Evolutionary conservation across 208 protist genomes (phyloP), one percentile per base, ranked within the genome.

Genomic region (Porcisia hertigi): DNA sequence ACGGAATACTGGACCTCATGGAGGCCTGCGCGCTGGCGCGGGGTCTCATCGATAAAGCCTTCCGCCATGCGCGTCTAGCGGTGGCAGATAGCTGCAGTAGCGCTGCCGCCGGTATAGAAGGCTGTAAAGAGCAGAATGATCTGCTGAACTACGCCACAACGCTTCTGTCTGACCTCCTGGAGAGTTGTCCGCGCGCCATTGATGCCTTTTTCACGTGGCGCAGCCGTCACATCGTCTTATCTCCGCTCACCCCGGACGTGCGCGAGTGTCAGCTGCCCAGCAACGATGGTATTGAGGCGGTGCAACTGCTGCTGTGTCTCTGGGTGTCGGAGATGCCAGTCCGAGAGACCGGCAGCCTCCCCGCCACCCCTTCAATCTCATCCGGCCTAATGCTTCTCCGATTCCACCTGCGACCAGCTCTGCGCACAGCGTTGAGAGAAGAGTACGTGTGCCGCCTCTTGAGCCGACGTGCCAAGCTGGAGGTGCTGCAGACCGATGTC

Each of bases 141-240:
- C 73, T 82, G 34, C 71, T 93, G 47, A 39, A 14, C 25, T 90
- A 86, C 67, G 79, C 79, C n/a, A 81, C 92, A 47, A 85, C 88
- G 30, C 76, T 94, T 47, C 66, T 94, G 34, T 79, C 88, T n/a
- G 92, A 94, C 36, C 73, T 96, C 49, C 70, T 96, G 18, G 66
- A 85, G 62, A 82, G 82, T 49, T 82, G 80, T 72, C 73, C 78
- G 3, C 47, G 60, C 47, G 89, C 92, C 64, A 73, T 82, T n/a
- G 79, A 90, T 12, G 79, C 72, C 34, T 88, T 96, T 53, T 59
- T 86, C 58, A 69, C 71, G 30, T 96, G 92, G 92, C 82, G 78
- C 77, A 88, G 81, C 60, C 63, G 79, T 34, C 79, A 69, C 64
- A 54, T 89, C 23, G 25, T 67, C n/a, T 41, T 49, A 0, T 82